Evolutionary conservation across 306 rosid species (phyloP).

Genomic region (Bauhinia variegata): DNA sequence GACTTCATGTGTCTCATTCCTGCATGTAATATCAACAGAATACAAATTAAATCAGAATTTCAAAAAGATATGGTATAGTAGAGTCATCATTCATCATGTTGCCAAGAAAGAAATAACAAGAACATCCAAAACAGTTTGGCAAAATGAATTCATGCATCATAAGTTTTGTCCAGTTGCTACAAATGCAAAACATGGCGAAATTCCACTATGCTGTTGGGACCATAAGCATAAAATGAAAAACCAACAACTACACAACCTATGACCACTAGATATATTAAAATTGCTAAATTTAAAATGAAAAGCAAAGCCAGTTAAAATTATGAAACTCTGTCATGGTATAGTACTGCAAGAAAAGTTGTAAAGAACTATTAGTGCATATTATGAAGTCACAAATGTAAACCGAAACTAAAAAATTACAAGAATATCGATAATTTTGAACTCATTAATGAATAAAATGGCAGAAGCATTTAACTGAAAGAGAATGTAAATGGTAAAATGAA

Average conservation of each 20-base stretch:
- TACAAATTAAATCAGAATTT: conserved; percentile 16
- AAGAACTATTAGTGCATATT: background rate
- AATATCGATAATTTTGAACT: conserved; percentile 20
- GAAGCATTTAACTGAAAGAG: conserved; percentile 35
- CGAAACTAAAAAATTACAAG: background rate
- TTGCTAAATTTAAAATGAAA: background rate
- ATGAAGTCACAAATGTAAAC: background rate
- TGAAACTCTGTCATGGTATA: background rate
- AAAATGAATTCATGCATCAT: too few species aligned
- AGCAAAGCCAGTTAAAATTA: background rate
- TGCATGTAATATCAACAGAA: too few species aligned
- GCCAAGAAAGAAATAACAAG: background rate
- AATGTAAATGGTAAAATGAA: conserved; percentile 30
- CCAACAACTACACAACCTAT: too few species aligned
- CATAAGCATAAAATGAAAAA: background rate
- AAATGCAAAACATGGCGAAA: background rate
- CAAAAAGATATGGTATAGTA: background rate
- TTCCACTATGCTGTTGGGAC: background rate
- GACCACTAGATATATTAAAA: too few species aligned
- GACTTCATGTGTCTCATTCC: conserved; percentile 99
- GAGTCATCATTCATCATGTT: background rate
- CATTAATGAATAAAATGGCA: conserved; percentile 18
- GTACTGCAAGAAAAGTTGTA: background rate
- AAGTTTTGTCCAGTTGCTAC: too few species aligned
- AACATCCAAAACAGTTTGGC: too few species aligned